Percentiles rank a stretch among this genome's conserved stretches.
Conservation (phyloP, 768 basidiomycete genomes). For the Steccherinum ochraceum region DNA sequence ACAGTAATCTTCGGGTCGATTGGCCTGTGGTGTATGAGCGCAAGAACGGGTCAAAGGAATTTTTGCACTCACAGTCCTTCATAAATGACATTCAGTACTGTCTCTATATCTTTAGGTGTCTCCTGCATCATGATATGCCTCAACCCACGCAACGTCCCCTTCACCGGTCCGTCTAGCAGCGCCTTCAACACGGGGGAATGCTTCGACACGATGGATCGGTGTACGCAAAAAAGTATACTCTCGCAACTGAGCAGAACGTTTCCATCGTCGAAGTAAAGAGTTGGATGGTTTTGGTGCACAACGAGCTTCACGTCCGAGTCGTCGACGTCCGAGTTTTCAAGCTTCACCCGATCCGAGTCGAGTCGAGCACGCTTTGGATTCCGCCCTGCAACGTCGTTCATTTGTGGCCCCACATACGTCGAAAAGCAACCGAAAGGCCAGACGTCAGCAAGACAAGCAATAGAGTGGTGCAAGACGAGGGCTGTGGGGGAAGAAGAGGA, state of each 20-base stretch:
- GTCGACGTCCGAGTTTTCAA: too few species aligned
- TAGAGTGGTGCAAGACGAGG: too few species aligned
- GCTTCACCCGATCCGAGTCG: too few species aligned
- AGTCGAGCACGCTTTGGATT: too few species aligned
- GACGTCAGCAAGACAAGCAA: too few species aligned
- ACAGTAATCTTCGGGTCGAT: slow-evolving; percentile 13
- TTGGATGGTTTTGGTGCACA: slow-evolving; percentile 7
- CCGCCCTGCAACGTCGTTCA: too few species aligned
- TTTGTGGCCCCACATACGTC: too few species aligned
- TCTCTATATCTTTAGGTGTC: slow-evolving; percentile 9
- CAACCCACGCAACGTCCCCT: slow-evolving; percentile 2
- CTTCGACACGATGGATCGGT: slow-evolving; percentile 7
- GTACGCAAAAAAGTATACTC: slow-evolving; percentile 9
- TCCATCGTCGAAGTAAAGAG: slow-evolving; percentile 12
- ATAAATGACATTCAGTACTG: slow-evolving; percentile 10
- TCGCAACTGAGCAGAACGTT: slow-evolving; percentile 6
- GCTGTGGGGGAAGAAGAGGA: too few species aligned
- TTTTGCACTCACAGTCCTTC: slow-evolving; percentile 11
- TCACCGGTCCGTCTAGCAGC: background rate
- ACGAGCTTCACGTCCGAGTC: background rate
- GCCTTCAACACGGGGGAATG: slow-evolving; percentile 10
- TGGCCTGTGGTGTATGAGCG: slow-evolving; percentile 7
- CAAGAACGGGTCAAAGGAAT: background rate
- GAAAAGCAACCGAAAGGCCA: too few species aligned
- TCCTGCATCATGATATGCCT: slow-evolving; percentile 5